These are phyloP conservation scores for Protomyces lactucae-debilis DNA, from an alignment of 1,139 yeast species.

Conservation along the genomic window DNA sequence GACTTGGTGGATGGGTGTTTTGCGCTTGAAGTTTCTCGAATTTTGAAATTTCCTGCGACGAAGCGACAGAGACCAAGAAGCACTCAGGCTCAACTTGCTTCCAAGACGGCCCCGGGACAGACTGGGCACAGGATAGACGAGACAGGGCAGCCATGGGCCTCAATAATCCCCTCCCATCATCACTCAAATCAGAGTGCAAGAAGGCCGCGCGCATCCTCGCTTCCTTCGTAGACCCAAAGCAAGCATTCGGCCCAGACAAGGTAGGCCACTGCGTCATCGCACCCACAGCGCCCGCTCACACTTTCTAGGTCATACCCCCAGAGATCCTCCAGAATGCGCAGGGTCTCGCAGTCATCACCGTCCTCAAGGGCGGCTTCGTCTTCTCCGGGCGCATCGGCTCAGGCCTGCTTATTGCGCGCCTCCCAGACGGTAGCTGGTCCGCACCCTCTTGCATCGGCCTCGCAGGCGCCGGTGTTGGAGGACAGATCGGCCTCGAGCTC, in stretches of 20 bases:
- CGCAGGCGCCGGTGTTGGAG: conserved; percentile 89
- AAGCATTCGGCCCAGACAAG: conserved; percentile 37
- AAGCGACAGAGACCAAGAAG: no score
- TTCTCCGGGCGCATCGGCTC: conserved; percentile 98
- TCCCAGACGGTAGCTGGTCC: conserved; percentile 94
- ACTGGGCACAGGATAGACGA: no score
- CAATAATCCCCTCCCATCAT: conserved; percentile 92
- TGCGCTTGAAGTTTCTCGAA: no score
- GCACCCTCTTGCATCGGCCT: conserved; percentile 94
- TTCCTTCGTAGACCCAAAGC: conserved; percentile 26
- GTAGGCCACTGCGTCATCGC: conserved; percentile 39
- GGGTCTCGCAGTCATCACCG: conserved; percentile 87
- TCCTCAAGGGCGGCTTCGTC: conserved; percentile 76
- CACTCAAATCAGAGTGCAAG: conserved; percentile 80
- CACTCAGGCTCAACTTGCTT: no score
- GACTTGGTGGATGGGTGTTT: no score
- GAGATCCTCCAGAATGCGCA: conserved; percentile 81
- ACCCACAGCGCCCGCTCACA: not conserved
- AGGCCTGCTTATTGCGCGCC: conserved; percentile 87
- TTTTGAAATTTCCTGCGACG: no score
- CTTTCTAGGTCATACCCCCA: conserved; percentile 59
- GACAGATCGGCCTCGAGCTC: conserved; percentile 92
- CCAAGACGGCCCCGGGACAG: no score
- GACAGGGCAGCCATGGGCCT: conserved; percentile 50
- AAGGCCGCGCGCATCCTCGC: conserved; percentile 53